These are phyloP conservation scores for Prototheca cutis DNA, from an alignment of 163 green algal genomes.

Conservation along the genomic window DNA sequence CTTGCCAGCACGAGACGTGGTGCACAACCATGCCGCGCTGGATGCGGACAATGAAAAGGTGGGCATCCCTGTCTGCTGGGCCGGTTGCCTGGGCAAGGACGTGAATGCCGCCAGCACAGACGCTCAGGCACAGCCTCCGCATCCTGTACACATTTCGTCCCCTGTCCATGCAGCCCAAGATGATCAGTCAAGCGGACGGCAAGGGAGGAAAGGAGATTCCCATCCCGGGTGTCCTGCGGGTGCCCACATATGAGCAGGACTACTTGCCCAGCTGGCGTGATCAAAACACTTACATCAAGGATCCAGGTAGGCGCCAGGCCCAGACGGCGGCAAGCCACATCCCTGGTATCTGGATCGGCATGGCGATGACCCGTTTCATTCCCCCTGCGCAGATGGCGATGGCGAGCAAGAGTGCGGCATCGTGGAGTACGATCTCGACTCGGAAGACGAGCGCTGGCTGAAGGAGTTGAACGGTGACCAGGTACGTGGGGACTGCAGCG, in stretches of 20 bases:
- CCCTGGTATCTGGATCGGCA: too few relatives aligned
- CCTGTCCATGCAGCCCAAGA: conserved; percentile 29
- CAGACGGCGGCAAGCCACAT: too few relatives aligned
- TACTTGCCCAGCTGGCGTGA: conserved; percentile 72
- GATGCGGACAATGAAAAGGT: conserved; percentile 57
- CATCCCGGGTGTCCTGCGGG: conserved; percentile 48
- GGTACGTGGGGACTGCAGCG: too few relatives aligned
- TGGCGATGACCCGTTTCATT: too few relatives aligned
- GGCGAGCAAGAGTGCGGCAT: conserved; percentile 31
- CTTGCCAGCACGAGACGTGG: conserved; percentile 32
- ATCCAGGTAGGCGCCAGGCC: conserved; percentile 34
- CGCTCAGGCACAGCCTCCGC: too few relatives aligned
- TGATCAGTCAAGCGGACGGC: conserved; percentile 31
- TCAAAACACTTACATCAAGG: conserved; percentile 57
- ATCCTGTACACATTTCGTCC: too few relatives aligned
- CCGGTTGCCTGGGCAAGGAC: not conserved
- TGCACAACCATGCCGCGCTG: conserved; percentile 43
- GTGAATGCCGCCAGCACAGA: too few relatives aligned
- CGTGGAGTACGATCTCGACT: conserved; percentile 66
- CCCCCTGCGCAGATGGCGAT: conserved; percentile 6
- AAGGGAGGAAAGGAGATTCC: conserved; percentile 67
- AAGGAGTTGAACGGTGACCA: conserved; percentile 44
- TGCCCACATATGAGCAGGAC: conserved; percentile 73
- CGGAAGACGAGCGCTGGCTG: conserved; percentile 52
- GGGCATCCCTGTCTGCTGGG: not conserved